phyloP scores from a whole-genome alignment of 495 filamentous ascomycete species.

The Neurospora tetraspora region DNA sequence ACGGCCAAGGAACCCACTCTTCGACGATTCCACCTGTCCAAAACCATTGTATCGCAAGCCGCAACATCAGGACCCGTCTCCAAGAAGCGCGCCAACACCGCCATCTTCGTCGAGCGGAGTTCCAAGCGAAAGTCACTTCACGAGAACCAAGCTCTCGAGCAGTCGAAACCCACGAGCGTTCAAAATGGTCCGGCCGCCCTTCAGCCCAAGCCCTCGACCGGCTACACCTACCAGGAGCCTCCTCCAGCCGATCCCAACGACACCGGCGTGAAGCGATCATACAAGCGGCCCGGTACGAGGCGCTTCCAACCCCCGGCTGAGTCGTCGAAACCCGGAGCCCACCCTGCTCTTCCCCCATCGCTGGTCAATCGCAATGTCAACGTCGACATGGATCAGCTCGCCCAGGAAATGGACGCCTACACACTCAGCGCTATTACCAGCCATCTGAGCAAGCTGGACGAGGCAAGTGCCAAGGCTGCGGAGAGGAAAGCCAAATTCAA shows the following conservation, averaged over 20 bases:
- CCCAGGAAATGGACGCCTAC: conserved; percentile 39
- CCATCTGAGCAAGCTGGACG: conserved; percentile 28
- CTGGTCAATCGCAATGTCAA: conserved; percentile 28
- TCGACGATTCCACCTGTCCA: conserved; percentile 40
- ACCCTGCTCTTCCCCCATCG: conserved; percentile 30
- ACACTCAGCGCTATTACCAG: conserved; percentile 38
- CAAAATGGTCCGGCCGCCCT: background rate
- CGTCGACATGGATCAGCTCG: conserved; percentile 34
- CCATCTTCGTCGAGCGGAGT: conserved; percentile 40
- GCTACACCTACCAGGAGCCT: conserved; percentile 1
- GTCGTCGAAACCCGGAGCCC: background rate
- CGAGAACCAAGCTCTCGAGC: background rate
- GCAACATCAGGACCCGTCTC: conserved; percentile 13
- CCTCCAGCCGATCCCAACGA: background rate
- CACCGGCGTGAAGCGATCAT: background rate
- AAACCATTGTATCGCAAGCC: conserved; percentile 16
- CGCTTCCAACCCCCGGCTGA: conserved; percentile 1
- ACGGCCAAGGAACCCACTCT: conserved; percentile 8
- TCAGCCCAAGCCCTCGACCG: background rate
- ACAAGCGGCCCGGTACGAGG: conserved; percentile 15
- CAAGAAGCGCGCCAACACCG: conserved; percentile 28
- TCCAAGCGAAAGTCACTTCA: conserved; percentile 14
- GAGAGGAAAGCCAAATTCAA: conserved; percentile 23
- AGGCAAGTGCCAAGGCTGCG: conserved; percentile 14
- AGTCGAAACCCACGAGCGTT: background rate